Evolutionary conservation across 2,329 filamentous ascomycete species (phyloP), one percentile per base, ranked within the genome.

Genomic region (Exophiala xenobiotica): DNA sequence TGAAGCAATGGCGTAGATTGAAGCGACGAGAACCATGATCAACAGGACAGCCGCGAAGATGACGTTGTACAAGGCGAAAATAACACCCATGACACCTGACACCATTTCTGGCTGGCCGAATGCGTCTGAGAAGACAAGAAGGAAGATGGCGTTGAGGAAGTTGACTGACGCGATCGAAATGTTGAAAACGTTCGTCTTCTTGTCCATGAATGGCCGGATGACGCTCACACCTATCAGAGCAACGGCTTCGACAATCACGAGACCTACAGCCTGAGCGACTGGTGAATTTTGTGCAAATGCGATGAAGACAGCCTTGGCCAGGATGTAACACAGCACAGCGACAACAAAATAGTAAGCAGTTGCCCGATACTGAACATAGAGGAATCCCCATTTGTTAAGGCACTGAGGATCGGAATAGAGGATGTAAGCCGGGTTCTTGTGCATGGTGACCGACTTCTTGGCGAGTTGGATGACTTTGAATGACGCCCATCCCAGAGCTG

Each of bases 331-430:
- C 50, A 97, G 77, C 46, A 86, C 74, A 0, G 90, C 89, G 27
- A 95, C 81, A 63, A 96, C 89, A 70, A 92, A 96, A 76, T 95
- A 96, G 79, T 96, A 96, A 31, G 90, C 90, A 2, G 90, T 92
- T 31, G 92, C 92, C 64, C 92, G 88, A 79, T 95, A 96, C 70
- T 96, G 91, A 33, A 97, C 90, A 67, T 97, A 97, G 59, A 97
- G 81, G 77, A 96, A 96, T 18, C 92, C 92, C 92, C 91, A 96
- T 74, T 96, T 95, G 81, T 96, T 96, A 58, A 97, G 81, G 46
- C 88, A 86, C 57, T 89, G 81, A n/a, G 91, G 90, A 64, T 97
- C 91, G 2, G 92, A 96, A 75, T 95, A 97, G 56, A 97, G 83
- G 62, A 96, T 96, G 71, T 96, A 96, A 22, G 91, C 92, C 20